phyloP scores from a whole-genome alignment of 768 basidiomycete species.

The Myochromella boudieri region DNA sequence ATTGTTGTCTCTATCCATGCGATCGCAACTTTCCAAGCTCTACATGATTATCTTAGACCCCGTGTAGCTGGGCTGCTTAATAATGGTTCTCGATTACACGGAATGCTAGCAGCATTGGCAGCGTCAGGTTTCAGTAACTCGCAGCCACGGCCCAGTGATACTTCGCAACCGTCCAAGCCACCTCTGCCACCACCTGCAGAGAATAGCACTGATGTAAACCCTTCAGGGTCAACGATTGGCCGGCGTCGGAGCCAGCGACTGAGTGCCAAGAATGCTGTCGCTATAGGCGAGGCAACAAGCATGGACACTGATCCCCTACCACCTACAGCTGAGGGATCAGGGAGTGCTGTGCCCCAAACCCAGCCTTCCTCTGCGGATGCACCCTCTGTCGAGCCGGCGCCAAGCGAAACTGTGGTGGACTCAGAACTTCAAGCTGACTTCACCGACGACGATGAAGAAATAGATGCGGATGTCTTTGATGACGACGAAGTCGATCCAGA shows the following conservation, averaged over 20 bases:
- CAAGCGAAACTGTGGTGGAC: constrained; percentile 62
- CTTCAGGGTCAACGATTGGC: constrained; percentile 41
- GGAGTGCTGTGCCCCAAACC: constrained; percentile 12
- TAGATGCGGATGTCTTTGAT: constrained; percentile 89
- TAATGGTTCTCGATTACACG: constrained; percentile 68
- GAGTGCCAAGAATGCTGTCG: constrained; percentile 59
- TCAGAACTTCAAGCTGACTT: constrained; percentile 72
- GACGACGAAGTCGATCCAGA: constrained; percentile 86
- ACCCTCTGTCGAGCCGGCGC: constrained; percentile 38
- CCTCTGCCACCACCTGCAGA: constrained; percentile 32
- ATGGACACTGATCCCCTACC: constrained; percentile 16
- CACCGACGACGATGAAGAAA: constrained; percentile 82
- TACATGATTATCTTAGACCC: constrained; percentile 94
- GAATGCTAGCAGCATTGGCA: constrained; percentile 89
- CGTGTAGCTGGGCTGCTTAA: constrained; percentile 74
- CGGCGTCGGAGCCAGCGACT: constrained; percentile 84
- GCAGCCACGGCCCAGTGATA: constrained; percentile 37
- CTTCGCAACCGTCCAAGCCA: constrained; percentile 29
- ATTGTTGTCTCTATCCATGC: constrained; percentile 98
- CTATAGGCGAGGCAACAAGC: constrained; percentile 11
- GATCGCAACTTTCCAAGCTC: constrained; percentile 95
- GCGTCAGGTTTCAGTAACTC: constrained; percentile 69
- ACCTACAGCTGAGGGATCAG: constrained; percentile 11
- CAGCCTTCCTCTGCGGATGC: constrained; percentile 36
- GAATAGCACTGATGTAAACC: constrained; percentile 17